These are phyloP conservation scores for Mucuna pruriens DNA, from an alignment of 306 rosid genomes.

Conservation along the genomic window DNA sequence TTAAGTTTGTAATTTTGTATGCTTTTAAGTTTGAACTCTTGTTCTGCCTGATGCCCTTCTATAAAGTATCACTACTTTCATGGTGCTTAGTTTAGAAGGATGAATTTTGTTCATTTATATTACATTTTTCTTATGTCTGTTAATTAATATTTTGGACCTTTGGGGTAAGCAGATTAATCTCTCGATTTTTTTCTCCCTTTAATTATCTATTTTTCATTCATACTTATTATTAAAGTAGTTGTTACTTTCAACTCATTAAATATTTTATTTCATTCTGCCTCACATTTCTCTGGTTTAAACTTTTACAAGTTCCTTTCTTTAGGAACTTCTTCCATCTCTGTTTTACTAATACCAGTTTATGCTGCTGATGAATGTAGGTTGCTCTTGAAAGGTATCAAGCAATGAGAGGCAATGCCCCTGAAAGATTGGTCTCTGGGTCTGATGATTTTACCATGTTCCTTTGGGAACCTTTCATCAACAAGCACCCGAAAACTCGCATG, in stretches of 20 bases:
- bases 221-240: neutral
- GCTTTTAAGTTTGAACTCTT: neutral
- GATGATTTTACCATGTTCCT: slow-evolving; percentile 98
- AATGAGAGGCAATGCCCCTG: slow-evolving; percentile 88
- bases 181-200: neutral
- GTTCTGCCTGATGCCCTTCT: neutral
- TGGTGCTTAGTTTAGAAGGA: neutral
- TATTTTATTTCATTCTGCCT: neutral
- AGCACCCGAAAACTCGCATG: slow-evolving; percentile 89
- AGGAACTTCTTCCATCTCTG: neutral
- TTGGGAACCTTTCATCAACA: slow-evolving; percentile 92
- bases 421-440: slow-evolving; percentile 95
- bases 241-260: neutral
- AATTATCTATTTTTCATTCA: slow-evolving; percentile 1
- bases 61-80: neutral
- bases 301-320: neutral
- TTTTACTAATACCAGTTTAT: neutral
- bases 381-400: slow-evolving; percentile 90
- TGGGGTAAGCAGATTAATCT: neutral
- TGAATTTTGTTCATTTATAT: neutral
- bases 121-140: neutral
- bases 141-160: neutral
- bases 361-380: slow-evolving; percentile 55
- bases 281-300: neutral
- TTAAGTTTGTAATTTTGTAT: neutral